Conservation (phyloP, 2,329 filamentous ascomycete species). For the Diaporthe humulicola region DNA sequence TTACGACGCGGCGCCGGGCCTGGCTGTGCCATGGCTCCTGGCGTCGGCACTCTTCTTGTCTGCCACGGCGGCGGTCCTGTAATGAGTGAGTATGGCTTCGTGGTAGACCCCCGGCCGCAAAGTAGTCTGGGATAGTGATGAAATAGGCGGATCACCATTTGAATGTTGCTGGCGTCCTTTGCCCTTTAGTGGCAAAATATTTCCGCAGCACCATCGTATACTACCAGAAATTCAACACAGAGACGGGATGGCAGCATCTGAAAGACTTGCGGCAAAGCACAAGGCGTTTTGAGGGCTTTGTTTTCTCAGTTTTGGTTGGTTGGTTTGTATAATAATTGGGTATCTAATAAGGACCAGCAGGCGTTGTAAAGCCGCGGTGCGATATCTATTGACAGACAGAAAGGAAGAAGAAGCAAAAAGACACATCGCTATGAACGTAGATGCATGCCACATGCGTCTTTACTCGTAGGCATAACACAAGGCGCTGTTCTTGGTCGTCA, state of each 20-base stretch:
- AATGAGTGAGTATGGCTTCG: not conserved
- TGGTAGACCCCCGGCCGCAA: not conserved
- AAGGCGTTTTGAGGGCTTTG: slow-evolving; percentile 7
- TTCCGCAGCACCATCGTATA: not conserved
- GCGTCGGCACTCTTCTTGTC: slow-evolving; percentile 33
- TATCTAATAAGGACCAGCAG: slow-evolving; percentile 29
- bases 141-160: not conserved
- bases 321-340: slow-evolving; percentile 7
- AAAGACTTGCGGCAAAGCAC: slow-evolving; percentile 17
- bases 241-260: slow-evolving; percentile 14
- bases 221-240: not conserved
- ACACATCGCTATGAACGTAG: not conserved
- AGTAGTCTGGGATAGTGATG: not conserved
- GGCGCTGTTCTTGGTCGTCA: slow-evolving; percentile 4
- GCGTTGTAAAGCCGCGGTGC: not conserved
- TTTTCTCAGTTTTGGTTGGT: slow-evolving; percentile 10
- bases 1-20: slow-evolving; percentile 50
- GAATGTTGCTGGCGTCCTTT: slow-evolving; percentile 7
- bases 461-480: slow-evolving; percentile 20
- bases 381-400: slow-evolving; percentile 9
- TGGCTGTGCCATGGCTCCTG: slow-evolving; percentile 44
- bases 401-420: not conserved
- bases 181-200: not conserved
- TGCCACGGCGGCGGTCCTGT: slow-evolving; percentile 28
- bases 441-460: not conserved